A percentile compares a stretch with the other conserved stretches of the same genome.
Conservation (phyloP, 2,329 filamentous ascomycete genomes). For the Epichloe sp. region DNA sequence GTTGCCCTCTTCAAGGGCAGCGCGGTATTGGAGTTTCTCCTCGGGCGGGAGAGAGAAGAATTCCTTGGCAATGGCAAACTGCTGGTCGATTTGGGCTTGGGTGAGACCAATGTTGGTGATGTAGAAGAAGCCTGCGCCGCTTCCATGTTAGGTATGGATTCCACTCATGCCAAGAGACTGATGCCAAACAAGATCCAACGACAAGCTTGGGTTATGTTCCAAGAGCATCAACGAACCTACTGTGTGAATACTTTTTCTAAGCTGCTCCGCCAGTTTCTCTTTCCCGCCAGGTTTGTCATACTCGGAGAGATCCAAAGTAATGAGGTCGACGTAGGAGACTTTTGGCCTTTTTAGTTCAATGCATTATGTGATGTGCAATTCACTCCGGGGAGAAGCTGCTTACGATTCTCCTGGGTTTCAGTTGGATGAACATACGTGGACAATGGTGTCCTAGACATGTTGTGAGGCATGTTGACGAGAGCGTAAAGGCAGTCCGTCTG, state of each 20-base stretch:
- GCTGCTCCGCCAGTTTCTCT: slow-evolving; percentile 36
- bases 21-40: slow-evolving; percentile 45
- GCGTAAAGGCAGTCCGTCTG: background rate
- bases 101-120: slow-evolving; percentile 48
- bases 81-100: slow-evolving; percentile 45
- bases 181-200: too few relatives aligned
- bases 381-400: background rate
- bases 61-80: slow-evolving; percentile 47
- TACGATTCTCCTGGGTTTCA: background rate
- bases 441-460: background rate
- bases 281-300: slow-evolving; percentile 43
- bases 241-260: slow-evolving; percentile 39
- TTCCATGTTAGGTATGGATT: background rate
- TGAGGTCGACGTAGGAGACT: slow-evolving; percentile 40
- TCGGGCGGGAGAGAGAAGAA: slow-evolving; percentile 43
- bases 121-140: slow-evolving; percentile 40
- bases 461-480: background rate
- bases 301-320: slow-evolving; percentile 41
- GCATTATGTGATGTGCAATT: background rate
- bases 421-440: background rate
- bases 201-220: background rate
- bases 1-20: slow-evolving; percentile 35
- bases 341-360: background rate
- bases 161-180: background rate
- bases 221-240: slow-evolving; percentile 12